A percentile compares a stretch with the other conserved stretches of the same genome.
Conservation (phyloP, 108 stramenopile genomes). For the Cylindrotheca closterium region DNA sequence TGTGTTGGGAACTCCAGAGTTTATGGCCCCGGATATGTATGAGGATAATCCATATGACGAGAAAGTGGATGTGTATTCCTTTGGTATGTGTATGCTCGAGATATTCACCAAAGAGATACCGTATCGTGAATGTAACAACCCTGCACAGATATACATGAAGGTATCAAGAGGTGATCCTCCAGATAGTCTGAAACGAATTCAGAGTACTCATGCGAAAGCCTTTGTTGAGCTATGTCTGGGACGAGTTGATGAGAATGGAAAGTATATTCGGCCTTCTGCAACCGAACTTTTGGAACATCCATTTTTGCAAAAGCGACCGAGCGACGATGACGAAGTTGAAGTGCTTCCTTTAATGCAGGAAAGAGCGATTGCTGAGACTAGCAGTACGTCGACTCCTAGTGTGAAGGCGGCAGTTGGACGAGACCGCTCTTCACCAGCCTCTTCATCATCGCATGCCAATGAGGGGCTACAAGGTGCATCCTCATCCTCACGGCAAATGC, state of each 20-base stretch:
- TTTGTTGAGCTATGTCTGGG: conserved; percentile 90
- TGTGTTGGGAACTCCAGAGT: conserved; percentile 97
- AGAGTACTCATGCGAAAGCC: conserved; percentile 74
- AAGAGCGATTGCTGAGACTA: conserved; percentile 51
- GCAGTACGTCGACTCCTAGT: not conserved
- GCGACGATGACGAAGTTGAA: conserved; percentile 85
- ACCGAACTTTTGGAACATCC: conserved; percentile 72
- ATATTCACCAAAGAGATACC: conserved; percentile 96
- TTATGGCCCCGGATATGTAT: conserved; percentile 99
- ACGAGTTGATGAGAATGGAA: conserved; percentile 54
- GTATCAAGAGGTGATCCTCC: conserved; percentile 88
- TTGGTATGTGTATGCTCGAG: conserved; percentile 98
- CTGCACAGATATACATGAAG: conserved; percentile 95
- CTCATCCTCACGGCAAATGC: conserved; percentile 11
- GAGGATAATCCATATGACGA: conserved; percentile 94
- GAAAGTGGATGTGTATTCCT: conserved; percentile 98
- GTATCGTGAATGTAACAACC: conserved; percentile 92
- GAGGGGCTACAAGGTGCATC: conserved; percentile 5
- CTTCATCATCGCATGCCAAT: not conserved
- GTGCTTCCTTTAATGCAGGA: conserved; percentile 77
- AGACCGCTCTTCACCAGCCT: not conserved
- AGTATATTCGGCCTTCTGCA: conserved; percentile 66
- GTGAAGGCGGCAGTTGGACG: not conserved
- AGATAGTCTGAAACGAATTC: conserved; percentile 70
- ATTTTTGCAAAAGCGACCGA: conserved; percentile 68